A percentile compares a stretch with the other conserved stretches of the same genome.
phyloP scores from a whole-genome alignment of 805 yeast genomes.

The Lipomyces sp. region DNA sequence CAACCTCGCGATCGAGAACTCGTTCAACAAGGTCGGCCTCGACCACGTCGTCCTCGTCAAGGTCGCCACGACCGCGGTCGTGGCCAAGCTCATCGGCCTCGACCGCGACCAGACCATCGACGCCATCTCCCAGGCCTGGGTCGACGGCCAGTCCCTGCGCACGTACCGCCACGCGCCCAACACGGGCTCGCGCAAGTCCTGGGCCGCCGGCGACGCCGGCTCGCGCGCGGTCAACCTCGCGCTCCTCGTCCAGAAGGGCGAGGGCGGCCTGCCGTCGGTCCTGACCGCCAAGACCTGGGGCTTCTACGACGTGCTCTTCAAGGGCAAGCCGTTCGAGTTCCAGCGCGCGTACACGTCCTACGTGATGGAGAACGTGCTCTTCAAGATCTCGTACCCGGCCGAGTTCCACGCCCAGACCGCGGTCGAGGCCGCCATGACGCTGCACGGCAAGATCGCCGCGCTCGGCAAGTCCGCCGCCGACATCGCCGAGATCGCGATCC shows the following conservation, averaged over 20 bases:
- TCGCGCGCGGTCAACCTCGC: conserved; percentile 58
- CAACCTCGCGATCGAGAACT: conserved; percentile 55
- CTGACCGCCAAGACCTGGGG: conserved; percentile 61
- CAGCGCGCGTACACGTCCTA: conserved; percentile 55
- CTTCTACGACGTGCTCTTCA: conserved; percentile 58
- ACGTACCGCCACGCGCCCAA: conserved; percentile 65
- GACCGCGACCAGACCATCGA: conserved; percentile 50
- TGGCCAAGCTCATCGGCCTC: conserved; percentile 53
- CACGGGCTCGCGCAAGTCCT: conserved; percentile 59
- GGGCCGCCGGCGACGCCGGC: conserved; percentile 68
- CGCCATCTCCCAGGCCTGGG: conserved; percentile 59
- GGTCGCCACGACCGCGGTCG: conserved; percentile 60
- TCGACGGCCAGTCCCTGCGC: conserved; percentile 57
- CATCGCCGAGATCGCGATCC: conserved; percentile 48
- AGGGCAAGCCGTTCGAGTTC: conserved; percentile 51
- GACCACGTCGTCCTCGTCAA: conserved; percentile 60
- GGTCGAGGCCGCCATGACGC: conserved; percentile 54
- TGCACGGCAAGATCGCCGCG: conserved; percentile 40
- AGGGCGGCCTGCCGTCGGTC: conserved; percentile 56
- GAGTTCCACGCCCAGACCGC: conserved; percentile 67
- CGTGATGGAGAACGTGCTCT: conserved; percentile 61
- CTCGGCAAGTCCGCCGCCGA: conserved; percentile 49
- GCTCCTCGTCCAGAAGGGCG: conserved; percentile 51
- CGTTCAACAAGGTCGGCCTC: conserved; percentile 56
- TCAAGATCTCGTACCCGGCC: conserved; percentile 62